Base-by-base conservation (phyloP, 495 filamentous ascomycete species). In the Penicillium pancosmium region DNA sequence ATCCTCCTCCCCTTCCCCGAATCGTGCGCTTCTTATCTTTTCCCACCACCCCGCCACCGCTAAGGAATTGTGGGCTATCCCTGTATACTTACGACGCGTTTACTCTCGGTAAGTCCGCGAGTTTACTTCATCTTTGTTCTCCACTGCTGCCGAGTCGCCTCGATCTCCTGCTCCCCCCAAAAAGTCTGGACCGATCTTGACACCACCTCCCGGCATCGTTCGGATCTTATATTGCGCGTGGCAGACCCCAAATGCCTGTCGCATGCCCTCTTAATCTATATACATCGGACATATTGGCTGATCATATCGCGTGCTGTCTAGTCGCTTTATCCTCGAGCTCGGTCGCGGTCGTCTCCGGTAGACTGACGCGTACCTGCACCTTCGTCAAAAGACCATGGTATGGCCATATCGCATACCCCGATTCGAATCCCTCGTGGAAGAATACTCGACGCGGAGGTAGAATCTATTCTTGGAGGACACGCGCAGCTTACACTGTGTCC, bases 361-460 rank as follows among this genome's bases (percentile, higher is more conserved):
- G 63, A 67, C 63, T 63, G 64, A 60, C 66, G 68, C 71, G 69
- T 68, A 57, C 57, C 48, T 34, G 38, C 16, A 50, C 52, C 50
- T 52, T 47, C 44, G 46, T 23, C 68, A 69, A 56, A 67, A 46
- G 65, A 78, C 57, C 57, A 80, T 80, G 77, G 77, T 78, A 73
- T 57, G 68, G 57, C 25, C 44, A 31, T 31, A 31, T 52, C 34
- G 34, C 38, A 11, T n/a, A 27, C 9, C 15, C 15, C 21, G 46
- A 23, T 48, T 27, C 12, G 21, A 41, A 40, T 23, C 33, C 46
- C 12, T 52, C 40, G 48, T 8, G 34, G 33, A 19, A 56, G n/a
- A 34, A 31, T 34, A 47, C 34, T 31, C 52, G 59, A 36, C 55
- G 40, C 16, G 40, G 44, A 59, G n/a, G 41, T 31, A 44, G 47